Evolutionary conservation across 73 alveolate species (phyloP), one percentile per base, ranked within the genome.

Genomic region (Blepharisma stoltei): DNA sequence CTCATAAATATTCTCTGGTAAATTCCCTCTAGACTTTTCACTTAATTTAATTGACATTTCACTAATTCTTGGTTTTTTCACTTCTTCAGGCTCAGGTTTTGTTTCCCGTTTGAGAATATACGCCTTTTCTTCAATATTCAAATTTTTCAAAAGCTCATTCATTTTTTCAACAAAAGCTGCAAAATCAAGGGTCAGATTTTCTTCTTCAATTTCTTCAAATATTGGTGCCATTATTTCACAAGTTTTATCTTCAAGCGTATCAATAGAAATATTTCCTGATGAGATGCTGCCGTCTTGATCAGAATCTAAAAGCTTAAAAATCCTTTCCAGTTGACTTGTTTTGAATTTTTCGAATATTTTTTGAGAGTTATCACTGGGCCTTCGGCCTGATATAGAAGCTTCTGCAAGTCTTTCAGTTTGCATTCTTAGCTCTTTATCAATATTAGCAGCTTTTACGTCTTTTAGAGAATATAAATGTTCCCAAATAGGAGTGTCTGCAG

Each of bases 231-330:
- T 14, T 1, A 60, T 60, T 25, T 60, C 73, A 9, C 14, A 25
- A 18, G 14, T n/a, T 60, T 60, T 60, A 8, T 60, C 48, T 14
- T 25, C 46, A 25, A 60, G n/a, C 2, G 18, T 38, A 60, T 25
- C 23, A 8, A 60, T 14, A 60, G 14, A n/a, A 9, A 60, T 60
- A 18, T 14, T 8, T 14, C 23, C 73, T 18, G 73, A n/a, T 2
- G 73, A 60, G 23, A 60, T 60, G 14, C 23, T 60, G 18, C 73
- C 73, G 46, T 60, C 73, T 20, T 60, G 73, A 25, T 60, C 73
- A n/a, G 48, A 18, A 38, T 60, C 73, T 5, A 60, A 18, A 18
- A 20, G 18, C 4, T 18, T 11, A 60, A 60, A 60, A n/a, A 60
- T 14, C 18, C 23, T 60, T 60, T 60, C 23, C 18, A 14, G 5